Conservation (phyloP, 179 eudicot species). For the Carnegiea gigantea region DNA sequence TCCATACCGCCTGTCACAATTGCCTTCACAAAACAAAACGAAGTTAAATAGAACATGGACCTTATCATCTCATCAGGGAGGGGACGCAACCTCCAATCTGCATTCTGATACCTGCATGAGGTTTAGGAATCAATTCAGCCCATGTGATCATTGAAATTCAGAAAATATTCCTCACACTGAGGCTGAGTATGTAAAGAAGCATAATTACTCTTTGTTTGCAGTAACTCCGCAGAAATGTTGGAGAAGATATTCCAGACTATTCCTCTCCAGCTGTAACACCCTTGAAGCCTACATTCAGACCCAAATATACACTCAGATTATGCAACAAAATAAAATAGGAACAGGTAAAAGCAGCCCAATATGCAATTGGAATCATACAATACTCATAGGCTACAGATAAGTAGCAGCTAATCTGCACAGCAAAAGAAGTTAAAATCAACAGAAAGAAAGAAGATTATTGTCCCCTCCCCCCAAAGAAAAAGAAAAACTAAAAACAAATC, state of each 20-base stretch:
- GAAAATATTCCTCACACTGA: background rate
- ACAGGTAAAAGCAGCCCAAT: background rate
- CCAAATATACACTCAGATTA: constrained; percentile 2
- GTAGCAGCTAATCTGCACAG: background rate
- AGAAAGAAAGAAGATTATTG: background rate
- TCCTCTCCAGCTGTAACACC: constrained; percentile 83
- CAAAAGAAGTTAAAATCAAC: background rate
- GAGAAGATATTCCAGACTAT: constrained; percentile 85
- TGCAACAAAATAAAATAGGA: background rate
- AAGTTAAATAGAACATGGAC: constrained; percentile 35
- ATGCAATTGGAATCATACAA: background rate
- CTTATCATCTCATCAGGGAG: constrained; percentile 85
- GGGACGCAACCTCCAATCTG: constrained; percentile 98
- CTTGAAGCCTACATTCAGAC: constrained; percentile 67
- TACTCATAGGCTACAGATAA: background rate
- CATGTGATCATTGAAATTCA: background rate
- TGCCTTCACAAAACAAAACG: background rate
- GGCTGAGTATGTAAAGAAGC: constrained; percentile 20
- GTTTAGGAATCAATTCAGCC: constrained; percentile 18
- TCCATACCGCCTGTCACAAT: background rate
- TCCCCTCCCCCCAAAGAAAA: background rate
- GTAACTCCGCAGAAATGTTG: constrained; percentile 76
- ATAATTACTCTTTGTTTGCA: constrained; percentile 87
- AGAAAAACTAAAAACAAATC: too few relatives aligned
- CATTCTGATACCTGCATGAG: constrained; percentile 81